These are phyloP conservation scores for Toxoplasma gondii DNA, from an alignment of 169 alveolate species.

Conservation along the genomic window DNA sequence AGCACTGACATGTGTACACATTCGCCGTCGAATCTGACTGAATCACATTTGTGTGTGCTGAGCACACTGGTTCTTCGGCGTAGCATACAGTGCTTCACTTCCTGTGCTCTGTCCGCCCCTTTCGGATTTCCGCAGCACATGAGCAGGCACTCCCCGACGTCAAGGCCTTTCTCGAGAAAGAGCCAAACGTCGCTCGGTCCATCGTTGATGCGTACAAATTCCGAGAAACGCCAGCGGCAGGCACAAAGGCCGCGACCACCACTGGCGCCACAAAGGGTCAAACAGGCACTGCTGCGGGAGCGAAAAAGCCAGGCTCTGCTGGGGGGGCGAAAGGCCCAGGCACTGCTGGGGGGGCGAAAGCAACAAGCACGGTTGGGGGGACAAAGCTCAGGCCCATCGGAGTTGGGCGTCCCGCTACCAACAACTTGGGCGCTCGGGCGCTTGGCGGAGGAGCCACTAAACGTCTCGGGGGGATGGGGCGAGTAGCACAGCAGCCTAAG, in stretches of 20 bases:
- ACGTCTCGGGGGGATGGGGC: background rate
- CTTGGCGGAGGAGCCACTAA: background rate
- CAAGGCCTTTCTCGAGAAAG: background rate
- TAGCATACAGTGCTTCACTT: too few relatives aligned
- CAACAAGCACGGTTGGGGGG: background rate
- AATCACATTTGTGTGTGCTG: too few relatives aligned
- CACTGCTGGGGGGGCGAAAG: background rate
- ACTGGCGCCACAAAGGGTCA: background rate
- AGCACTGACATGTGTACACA: too few relatives aligned
- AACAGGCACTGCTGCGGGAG: background rate
- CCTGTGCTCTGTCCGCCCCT: background rate
- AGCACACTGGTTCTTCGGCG: too few relatives aligned
- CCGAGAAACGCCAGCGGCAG: background rate
- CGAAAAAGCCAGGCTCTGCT: background rate
- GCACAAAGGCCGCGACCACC: background rate
- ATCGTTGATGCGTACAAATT: conserved; percentile 6
- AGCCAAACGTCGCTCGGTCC: background rate
- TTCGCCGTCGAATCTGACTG: too few relatives aligned
- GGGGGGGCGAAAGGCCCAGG: background rate
- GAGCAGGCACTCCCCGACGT: background rate
- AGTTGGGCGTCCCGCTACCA: background rate
- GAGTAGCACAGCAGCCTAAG: background rate
- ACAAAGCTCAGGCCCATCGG: background rate
- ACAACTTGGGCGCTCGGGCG: background rate
- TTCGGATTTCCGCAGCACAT: background rate